phyloP scores from a whole-genome alignment of 2,329 filamentous ascomycete species.

The Diaporthe australafricana region DNA sequence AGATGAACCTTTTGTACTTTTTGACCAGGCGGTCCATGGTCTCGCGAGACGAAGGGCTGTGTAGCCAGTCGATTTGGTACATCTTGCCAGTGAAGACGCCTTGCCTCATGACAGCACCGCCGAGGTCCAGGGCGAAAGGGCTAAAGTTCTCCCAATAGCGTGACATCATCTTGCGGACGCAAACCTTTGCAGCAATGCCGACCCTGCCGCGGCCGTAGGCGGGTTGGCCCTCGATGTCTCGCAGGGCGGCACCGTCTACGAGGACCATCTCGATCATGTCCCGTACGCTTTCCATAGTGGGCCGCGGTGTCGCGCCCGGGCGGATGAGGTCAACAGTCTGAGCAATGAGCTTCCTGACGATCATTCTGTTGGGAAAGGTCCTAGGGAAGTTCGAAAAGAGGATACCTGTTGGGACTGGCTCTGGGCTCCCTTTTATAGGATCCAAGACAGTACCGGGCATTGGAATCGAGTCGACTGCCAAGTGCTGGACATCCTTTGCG shows the following conservation, averaged over 20 bases:
- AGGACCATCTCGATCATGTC: slow-evolving; percentile 61
- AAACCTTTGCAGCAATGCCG: slow-evolving; percentile 50
- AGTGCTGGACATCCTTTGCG: slow-evolving; percentile 61
- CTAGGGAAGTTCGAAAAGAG: slow-evolving; percentile 44
- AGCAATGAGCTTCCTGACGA: slow-evolving; percentile 58
- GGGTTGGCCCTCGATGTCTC: slow-evolving; percentile 51
- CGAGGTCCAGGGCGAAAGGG: slow-evolving; percentile 72
- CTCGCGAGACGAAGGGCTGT: slow-evolving; percentile 71
- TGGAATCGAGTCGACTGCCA: slow-evolving; percentile 61
- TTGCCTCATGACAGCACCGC: slow-evolving; percentile 74
- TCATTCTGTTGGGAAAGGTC: slow-evolving; percentile 69
- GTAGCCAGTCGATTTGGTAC: slow-evolving; percentile 80
- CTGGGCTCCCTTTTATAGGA: slow-evolving; percentile 61
- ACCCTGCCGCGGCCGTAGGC: slow-evolving; percentile 39
- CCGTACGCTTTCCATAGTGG: slow-evolving; percentile 64
- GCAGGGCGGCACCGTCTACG: slow-evolving; percentile 50
- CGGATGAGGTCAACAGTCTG: slow-evolving; percentile 55
- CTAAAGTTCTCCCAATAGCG: slow-evolving; percentile 77
- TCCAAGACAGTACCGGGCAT: slow-evolving; percentile 78
- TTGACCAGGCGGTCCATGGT: slow-evolving; percentile 74
- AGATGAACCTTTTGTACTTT: slow-evolving; percentile 75
- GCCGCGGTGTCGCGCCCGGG: slow-evolving; percentile 42
- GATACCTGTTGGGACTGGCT: slow-evolving; percentile 42
- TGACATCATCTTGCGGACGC: slow-evolving; percentile 75
- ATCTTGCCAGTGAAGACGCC: slow-evolving; percentile 78